These are phyloP conservation scores for Coleophoma crateriformis DNA, from an alignment of 2,329 filamentous ascomycete species.

Conservation along the genomic window DNA sequence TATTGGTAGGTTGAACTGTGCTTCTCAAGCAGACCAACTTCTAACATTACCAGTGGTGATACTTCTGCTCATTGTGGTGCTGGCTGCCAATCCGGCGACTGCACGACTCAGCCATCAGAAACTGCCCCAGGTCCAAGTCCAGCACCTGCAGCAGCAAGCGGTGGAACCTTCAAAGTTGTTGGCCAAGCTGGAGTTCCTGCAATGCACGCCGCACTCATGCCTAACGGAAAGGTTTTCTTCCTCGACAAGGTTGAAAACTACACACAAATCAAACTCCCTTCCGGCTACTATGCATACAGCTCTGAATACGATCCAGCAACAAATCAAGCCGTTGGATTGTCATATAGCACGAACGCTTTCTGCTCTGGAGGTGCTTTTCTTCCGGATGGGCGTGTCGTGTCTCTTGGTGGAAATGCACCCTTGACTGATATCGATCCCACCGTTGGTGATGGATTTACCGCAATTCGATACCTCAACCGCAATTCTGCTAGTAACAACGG, in stretches of 20 bases:
- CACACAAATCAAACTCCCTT: constrained; percentile 46
- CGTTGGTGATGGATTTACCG: constrained; percentile 52
- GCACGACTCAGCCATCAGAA: constrained; percentile 31
- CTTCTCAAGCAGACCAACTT: neutral
- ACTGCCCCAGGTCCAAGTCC: constrained; percentile 27
- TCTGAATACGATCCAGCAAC: constrained; percentile 50
- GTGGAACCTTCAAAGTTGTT: constrained; percentile 40
- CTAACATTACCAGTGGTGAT: constrained; percentile 25
- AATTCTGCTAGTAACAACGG: constrained; percentile 41
- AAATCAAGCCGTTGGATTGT: constrained; percentile 38
- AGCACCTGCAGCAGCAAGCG: constrained; percentile 37
- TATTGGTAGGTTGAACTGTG: constrained; percentile 34
- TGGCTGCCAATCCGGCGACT: constrained; percentile 51
- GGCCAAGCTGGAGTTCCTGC: constrained; percentile 55
- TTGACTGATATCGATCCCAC: constrained; percentile 49
- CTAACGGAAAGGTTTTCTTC: constrained; percentile 53
- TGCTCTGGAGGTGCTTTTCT: constrained; percentile 55
- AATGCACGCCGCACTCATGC: constrained; percentile 56
- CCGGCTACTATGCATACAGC: constrained; percentile 53
- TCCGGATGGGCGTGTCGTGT: constrained; percentile 47
- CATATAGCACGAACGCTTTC: constrained; percentile 54
- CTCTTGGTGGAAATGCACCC: constrained; percentile 52
- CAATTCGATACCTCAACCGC: constrained; percentile 47
- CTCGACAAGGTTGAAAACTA: constrained; percentile 60
- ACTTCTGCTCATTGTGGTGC: constrained; percentile 46